Evolutionary conservation across 2,329 filamentous ascomycete species (phyloP), one percentile per base, ranked within the genome.

Genomic region (Lecanicillium sp.): DNA sequence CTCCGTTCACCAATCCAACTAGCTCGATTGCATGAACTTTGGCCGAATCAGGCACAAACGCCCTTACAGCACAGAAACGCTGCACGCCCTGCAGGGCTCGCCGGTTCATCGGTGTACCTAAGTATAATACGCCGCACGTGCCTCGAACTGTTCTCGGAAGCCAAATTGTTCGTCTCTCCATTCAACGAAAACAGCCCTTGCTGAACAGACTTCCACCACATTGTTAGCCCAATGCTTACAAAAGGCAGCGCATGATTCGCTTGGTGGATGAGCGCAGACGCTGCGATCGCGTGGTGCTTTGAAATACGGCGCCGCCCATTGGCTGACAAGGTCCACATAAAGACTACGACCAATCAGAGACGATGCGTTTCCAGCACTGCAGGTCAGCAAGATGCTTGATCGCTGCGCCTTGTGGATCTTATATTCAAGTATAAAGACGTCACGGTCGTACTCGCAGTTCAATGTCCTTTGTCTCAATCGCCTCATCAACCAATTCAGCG

Each of bases 391-490:
- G 15, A 15, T 24, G 39, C 29, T 11, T 21, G 47, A 47, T 43
- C 32, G 15, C n/a, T 26, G 20, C 12, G n/a, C 24, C 17, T 21
- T 24, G 47, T 49, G 47, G 47, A 38, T 38, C 40, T 42, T 26
- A 7, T 15, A 19, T 38, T 33, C 24, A 49, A 27, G 47, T 49
- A 49, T 49, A 49, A 49, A 49, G 47, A 49, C 39, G 33, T 49
- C 47, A 47, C 37, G 40, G 44, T 32, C 29, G 15, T 15, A 27
- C 36, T 17, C 33, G n/a, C 26, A 37, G 9, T n/a, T n/a, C 11
- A 8, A 1, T 20, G 11, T 3, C 7, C 21, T 11, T 20, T 36
- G 14, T 26, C 11, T 30, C 21, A 33, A 29, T 35, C 44, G 27
- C 32, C 15, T n/a, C 4, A 24, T 32, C n/a, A 14, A n/a, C 21